These are phyloP conservation scores for Magnusiomyces magnusii DNA, from an alignment of 1,139 yeast species.

Conservation along the genomic window DNA sequence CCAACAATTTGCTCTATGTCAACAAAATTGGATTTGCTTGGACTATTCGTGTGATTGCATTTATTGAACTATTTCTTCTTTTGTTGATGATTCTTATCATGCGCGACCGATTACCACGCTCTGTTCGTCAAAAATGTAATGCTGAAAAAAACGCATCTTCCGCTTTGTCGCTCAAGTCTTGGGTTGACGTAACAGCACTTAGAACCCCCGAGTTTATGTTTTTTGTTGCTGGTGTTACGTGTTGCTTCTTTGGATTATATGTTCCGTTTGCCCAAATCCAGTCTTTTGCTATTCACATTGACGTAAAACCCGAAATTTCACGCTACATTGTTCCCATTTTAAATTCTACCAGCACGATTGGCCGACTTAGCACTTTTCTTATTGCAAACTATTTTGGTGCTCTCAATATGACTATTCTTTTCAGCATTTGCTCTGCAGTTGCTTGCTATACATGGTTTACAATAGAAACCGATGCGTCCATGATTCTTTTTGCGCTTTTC, in stretches of 20 bases:
- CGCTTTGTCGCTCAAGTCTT: constrained; percentile 9
- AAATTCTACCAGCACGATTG: constrained; percentile 9
- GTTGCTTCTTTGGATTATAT: constrained; percentile 12
- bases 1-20: constrained; percentile 30
- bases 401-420: constrained; percentile 8
- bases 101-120: constrained; percentile 10
- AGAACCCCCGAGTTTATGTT: constrained; percentile 13
- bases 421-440: constrained; percentile 4
- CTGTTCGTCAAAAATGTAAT: constrained; percentile 1
- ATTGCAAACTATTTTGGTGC: constrained; percentile 11
- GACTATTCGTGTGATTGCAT: constrained; percentile 39
- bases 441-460: constrained; percentile 4
- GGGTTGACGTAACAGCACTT: constrained; percentile 12
- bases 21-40: constrained; percentile 40
- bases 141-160: not conserved
- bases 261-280: constrained; percentile 13
- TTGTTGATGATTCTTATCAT: constrained; percentile 5
- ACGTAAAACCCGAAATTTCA: not conserved
- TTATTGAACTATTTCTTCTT: constrained; percentile 10
- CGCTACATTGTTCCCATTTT: constrained; percentile 12
- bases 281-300: constrained; percentile 10
- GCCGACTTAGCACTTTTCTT: constrained; percentile 10
- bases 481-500: constrained; percentile 9
- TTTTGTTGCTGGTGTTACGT: constrained; percentile 9
- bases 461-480: constrained; percentile 5